phyloP scores from a whole-genome alignment of 805 yeast species.

The Debaryomyces hansenii region DNA sequence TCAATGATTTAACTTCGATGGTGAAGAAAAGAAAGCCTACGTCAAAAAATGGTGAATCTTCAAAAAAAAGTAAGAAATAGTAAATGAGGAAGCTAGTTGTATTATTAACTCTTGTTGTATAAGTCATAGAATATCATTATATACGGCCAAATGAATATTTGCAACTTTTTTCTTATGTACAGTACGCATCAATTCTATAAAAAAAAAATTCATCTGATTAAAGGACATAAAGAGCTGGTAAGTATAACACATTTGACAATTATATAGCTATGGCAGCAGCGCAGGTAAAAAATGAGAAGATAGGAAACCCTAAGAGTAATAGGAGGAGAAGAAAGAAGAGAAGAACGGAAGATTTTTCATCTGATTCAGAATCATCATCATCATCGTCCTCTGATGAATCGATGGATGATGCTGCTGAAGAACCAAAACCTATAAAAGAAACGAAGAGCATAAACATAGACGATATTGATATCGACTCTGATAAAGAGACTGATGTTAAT shows the following conservation, averaged over 20 bases:
- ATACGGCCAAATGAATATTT: too few species aligned
- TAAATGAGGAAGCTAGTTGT: background rate
- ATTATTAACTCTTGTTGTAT: background rate
- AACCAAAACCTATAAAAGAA: conserved; percentile 12
- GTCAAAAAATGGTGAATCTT: conserved; percentile 5
- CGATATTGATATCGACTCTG: conserved; percentile 32
- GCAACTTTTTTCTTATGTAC: conserved; percentile 1
- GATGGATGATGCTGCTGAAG: conserved; percentile 8
- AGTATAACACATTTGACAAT: background rate
- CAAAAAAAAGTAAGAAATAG: conserved; percentile 11
- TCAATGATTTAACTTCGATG: conserved; percentile 63
- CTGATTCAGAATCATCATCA: conserved; percentile 46
- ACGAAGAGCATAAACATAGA: conserved; percentile 19
- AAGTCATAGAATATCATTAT: background rate
- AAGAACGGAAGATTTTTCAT: conserved; percentile 76
- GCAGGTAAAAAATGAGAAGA: background rate
- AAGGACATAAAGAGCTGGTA: background rate
- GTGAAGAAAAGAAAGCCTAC: conserved; percentile 54
- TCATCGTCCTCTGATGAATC: conserved; percentile 22
- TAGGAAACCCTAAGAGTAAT: conserved; percentile 1
- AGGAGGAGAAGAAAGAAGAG: conserved; percentile 69
- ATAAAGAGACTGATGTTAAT: conserved; percentile 13
- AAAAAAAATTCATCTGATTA: conserved; percentile 1
- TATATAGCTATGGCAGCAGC: background rate
- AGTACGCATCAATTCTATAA: background rate